phyloP scores from a whole-genome alignment of 306 rosid genomes.

The Astragalus glycyphyllos region DNA sequence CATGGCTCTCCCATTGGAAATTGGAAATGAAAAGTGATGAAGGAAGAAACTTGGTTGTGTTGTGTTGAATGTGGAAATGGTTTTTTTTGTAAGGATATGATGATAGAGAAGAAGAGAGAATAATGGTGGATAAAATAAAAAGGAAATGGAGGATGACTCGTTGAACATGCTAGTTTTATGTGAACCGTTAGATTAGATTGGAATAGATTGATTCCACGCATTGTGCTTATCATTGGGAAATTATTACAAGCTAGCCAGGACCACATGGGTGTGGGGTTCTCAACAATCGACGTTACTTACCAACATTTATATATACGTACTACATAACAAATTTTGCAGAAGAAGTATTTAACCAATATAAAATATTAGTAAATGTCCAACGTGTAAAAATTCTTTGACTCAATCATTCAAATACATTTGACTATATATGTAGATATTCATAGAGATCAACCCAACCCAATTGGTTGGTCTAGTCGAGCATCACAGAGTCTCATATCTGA shows the following conservation, averaged over 20 bases:
- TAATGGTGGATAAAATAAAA: slow-evolving; percentile 15
- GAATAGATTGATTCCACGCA: neutral
- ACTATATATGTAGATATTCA: too few relatives aligned
- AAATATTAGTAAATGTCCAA: too few relatives aligned
- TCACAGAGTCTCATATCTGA: too few relatives aligned
- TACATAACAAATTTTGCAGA: neutral
- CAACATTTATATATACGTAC: neutral
- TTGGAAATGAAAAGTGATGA: neutral
- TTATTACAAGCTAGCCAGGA: slow-evolving; percentile 14
- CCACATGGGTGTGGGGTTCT: neutral
- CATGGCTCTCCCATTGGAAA: slow-evolving; percentile 44
- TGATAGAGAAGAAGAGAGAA: neutral
- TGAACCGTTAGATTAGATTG: slow-evolving; percentile 42
- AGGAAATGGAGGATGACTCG: slow-evolving; percentile 30
- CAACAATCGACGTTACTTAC: slow-evolving; percentile 19
- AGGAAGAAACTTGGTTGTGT: slow-evolving; percentile 10
- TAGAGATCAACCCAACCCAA: too few relatives aligned
- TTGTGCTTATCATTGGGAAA: slow-evolving; percentile 33
- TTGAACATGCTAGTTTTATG: slow-evolving; percentile 41
- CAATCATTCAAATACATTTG: too few relatives aligned
- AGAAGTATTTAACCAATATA: too few relatives aligned
- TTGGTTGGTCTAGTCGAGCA: too few relatives aligned
- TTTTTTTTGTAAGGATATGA: neutral
- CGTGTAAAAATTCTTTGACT: too few relatives aligned
- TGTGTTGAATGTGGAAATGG: neutral